A percentile compares a stretch with the other conserved stretches of the same genome.
Conservation (phyloP, 495 filamentous ascomycete species). For the Penicillium steckii region DNA sequence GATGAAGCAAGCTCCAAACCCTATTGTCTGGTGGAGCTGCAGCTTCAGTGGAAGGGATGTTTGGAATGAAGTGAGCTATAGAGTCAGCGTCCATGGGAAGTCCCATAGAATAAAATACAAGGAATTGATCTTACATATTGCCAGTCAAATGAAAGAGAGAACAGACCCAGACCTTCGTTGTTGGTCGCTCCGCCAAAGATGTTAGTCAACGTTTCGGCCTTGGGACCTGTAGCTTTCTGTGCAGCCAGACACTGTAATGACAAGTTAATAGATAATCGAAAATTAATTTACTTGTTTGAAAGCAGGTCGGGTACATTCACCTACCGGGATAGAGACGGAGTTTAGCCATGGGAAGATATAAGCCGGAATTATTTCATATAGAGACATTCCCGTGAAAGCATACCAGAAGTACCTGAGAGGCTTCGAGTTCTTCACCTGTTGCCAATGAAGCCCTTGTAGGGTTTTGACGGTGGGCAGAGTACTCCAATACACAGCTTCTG, state of each 20-base stretch:
- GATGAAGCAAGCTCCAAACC: conserved; percentile 19
- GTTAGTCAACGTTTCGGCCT: conserved; percentile 30
- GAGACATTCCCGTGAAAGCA: conserved; percentile 28
- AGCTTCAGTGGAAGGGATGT: conserved; percentile 32
- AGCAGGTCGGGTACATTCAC: no score
- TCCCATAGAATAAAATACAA: not conserved
- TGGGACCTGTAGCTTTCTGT: conserved; percentile 25
- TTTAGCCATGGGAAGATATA: conserved; percentile 55
- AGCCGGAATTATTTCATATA: conserved; percentile 56
- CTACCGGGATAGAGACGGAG: conserved; percentile 50
- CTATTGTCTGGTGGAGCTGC: conserved; percentile 15
- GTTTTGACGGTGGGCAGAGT: conserved; percentile 31
- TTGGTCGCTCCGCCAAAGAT: conserved; percentile 55
- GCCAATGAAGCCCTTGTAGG: conserved; percentile 34
- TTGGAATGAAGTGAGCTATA: conserved; percentile 32
- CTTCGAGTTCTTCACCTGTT: conserved; percentile 27
- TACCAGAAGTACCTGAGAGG: conserved; percentile 33
- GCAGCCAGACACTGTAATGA: conserved; percentile 43
- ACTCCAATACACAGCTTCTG: conserved; percentile 45
- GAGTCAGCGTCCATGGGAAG: conserved; percentile 11
- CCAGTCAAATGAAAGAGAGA: conserved; percentile 54
- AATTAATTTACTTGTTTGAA: conserved; percentile 6
- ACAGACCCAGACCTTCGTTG: conserved; percentile 51
- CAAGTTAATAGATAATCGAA: not conserved
- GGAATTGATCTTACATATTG: conserved; percentile 44